These are phyloP conservation scores for Neofusicoccum laricinum DNA, from an alignment of 2,329 filamentous ascomycete genomes.

Conservation along the genomic window DNA sequence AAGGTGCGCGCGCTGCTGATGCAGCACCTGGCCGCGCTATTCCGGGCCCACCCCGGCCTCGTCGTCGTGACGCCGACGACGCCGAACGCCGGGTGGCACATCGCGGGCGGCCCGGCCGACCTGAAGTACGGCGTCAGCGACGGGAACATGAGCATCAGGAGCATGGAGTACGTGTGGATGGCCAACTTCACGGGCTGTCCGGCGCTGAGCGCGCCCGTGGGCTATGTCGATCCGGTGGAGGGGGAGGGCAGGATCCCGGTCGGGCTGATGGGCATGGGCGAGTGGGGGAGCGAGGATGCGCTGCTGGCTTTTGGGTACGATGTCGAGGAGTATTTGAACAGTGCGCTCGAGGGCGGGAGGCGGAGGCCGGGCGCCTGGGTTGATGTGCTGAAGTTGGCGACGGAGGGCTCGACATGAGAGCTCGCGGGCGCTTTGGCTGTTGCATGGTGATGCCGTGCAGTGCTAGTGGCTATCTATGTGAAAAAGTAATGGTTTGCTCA, in stretches of 20 bases:
- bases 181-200: slow-evolving; percentile 81
- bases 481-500: too few species aligned
- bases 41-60: slow-evolving; percentile 67
- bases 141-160: slow-evolving; percentile 67
- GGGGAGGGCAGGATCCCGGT: slow-evolving; percentile 57
- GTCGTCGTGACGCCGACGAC: slow-evolving; percentile 77
- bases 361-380: slow-evolving; percentile 36
- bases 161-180: slow-evolving; percentile 83
- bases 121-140: slow-evolving; percentile 65
- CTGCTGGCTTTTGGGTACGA: slow-evolving; percentile 54
- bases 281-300: slow-evolving; percentile 54
- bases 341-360: slow-evolving; percentile 34
- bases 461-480: too few species aligned
- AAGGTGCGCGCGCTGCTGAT: slow-evolving; percentile 74
- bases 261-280: slow-evolving; percentile 53
- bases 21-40: slow-evolving; percentile 72
- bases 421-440: neutral
- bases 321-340: slow-evolving; percentile 47
- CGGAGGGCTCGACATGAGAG: neutral
- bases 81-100: slow-evolving; percentile 72
- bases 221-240: slow-evolving; percentile 60
- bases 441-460: neutral
- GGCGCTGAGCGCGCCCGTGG: slow-evolving; percentile 70
- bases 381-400: slow-evolving; percentile 34
- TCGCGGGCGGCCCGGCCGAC: slow-evolving; percentile 60